Percentiles rank a stretch among this genome's conserved stretches.
Evolutionary conservation across 257 asterid species (phyloP).

Genomic region (Jaltomata sinuosa): DNA sequence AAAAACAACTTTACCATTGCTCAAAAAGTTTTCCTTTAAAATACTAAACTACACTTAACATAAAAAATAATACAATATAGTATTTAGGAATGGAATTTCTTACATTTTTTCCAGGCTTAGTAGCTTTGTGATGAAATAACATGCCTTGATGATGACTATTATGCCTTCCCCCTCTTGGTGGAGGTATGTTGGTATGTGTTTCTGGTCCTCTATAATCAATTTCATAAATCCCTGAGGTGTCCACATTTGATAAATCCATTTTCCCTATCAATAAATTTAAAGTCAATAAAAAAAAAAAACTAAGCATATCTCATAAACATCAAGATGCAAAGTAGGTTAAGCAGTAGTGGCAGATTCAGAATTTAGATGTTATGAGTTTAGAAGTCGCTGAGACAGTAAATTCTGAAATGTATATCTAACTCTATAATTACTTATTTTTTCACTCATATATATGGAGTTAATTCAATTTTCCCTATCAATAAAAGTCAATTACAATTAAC

Average conservation of each 20-base stretch:
- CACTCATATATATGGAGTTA: background rate
- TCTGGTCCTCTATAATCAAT: slow-evolving; percentile 52
- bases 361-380: background rate
- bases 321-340: too few relatives aligned
- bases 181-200: slow-evolving; percentile 42
- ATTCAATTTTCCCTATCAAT: background rate
- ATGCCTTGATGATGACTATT: slow-evolving; percentile 4
- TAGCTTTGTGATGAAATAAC: slow-evolving; percentile 5
- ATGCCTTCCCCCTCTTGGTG: slow-evolving; percentile 23
- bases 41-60: background rate
- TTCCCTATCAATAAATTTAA: background rate
- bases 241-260: slow-evolving; percentile 7
- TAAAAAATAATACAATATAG: background rate
- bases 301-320: background rate
- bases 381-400: background rate
- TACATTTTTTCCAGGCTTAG: slow-evolving; percentile 9
- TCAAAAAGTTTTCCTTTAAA: background rate
- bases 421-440: background rate
- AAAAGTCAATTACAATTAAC: background rate
- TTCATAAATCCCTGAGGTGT: slow-evolving; percentile 18
- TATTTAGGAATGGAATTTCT: background rate
- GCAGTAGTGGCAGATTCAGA: background rate
- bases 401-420: background rate
- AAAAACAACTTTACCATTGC: background rate
- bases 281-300: background rate